These are phyloP conservation scores for Chaetomiaceae sp. DNA, from an alignment of 2,329 filamentous ascomycete species.

Conservation along the genomic window DNA sequence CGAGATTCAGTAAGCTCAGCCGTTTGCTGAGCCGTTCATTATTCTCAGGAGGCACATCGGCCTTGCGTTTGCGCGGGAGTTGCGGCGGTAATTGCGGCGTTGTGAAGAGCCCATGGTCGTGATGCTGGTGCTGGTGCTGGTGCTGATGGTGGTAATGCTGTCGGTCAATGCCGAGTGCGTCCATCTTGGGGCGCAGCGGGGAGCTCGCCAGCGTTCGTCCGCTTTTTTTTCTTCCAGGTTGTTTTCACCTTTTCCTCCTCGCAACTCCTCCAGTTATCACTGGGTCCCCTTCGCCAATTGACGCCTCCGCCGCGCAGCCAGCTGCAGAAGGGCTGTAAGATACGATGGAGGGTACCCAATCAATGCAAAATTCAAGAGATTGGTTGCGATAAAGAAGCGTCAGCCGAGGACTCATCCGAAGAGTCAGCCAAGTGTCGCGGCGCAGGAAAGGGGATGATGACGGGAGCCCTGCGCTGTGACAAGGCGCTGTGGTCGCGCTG, in stretches of 20 bases:
- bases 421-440: too few species aligned
- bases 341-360: constrained; percentile 14
- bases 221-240: too few species aligned
- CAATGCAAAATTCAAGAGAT: constrained; percentile 7
- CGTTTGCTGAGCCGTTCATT: constrained; percentile 77
- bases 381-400: constrained; percentile 15
- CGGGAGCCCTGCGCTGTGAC: constrained; percentile 15
- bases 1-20: constrained; percentile 73
- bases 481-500: constrained; percentile 17
- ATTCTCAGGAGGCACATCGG: constrained; percentile 45
- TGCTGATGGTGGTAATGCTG: constrained; percentile 17
- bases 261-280: constrained; percentile 8
- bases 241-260: constrained; percentile 8
- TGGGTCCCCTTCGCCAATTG: constrained; percentile 6
- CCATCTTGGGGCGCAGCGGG: constrained; percentile 17
- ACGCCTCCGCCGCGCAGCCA: constrained; percentile 11
- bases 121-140: constrained; percentile 11
- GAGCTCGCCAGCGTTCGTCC: constrained; percentile 12
- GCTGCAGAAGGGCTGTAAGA: constrained; percentile 11
- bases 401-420: too few species aligned
- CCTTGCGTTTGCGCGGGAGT: constrained; percentile 51
- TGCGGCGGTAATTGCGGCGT: constrained; percentile 8
- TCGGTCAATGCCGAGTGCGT: constrained; percentile 18
- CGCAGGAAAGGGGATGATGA: constrained; percentile 5
- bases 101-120: constrained; percentile 13